Conservation (phyloP, 1,284 basidiomycete species). For the Ganoderma sp. region DNA sequence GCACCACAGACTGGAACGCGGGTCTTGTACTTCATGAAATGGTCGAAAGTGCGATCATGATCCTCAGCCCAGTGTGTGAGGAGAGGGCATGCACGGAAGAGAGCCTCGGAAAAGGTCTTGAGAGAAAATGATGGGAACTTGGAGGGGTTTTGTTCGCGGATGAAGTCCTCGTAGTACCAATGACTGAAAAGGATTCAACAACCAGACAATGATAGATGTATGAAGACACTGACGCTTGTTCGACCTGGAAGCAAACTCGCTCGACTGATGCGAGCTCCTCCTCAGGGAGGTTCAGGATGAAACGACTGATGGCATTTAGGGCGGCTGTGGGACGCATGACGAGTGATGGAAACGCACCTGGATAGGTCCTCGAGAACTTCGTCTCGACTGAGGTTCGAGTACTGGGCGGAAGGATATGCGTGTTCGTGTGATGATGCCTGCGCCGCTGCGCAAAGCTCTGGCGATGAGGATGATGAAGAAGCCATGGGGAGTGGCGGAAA, state of each 20-base stretch:
- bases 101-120: slow-evolving; percentile 93
- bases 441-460: slow-evolving; percentile 64
- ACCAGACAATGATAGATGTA: slow-evolving; percentile 23
- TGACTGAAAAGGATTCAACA: slow-evolving; percentile 61
- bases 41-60: slow-evolving; percentile 81
- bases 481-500: slow-evolving; percentile 47
- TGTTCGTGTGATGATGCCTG: slow-evolving; percentile 44
- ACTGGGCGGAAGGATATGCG: slow-evolving; percentile 32
- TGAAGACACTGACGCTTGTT: slow-evolving; percentile 84
- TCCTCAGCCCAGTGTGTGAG: slow-evolving; percentile 80
- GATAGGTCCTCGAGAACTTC: slow-evolving; percentile 91
- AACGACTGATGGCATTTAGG: slow-evolving; percentile 65
- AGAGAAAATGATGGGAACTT: slow-evolving; percentile 87
- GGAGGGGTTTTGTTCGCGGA: slow-evolving; percentile 84
- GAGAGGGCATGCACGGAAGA: slow-evolving; percentile 85
- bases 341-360: slow-evolving; percentile 54
- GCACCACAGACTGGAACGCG: slow-evolving; percentile 98
- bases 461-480: slow-evolving; percentile 72
- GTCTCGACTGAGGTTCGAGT: slow-evolving; percentile 51
- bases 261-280: slow-evolving; percentile 92
- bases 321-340: slow-evolving; percentile 8
- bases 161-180: slow-evolving; percentile 99
- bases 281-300: slow-evolving; percentile 95
- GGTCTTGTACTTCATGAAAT: slow-evolving; percentile 95
- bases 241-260: slow-evolving; percentile 97